Evolutionary conservation across 2,329 filamentous ascomycete genomes (phyloP), one percentile per base, ranked within the genome.

Genomic region (Fusarium odoratissimum): DNA sequence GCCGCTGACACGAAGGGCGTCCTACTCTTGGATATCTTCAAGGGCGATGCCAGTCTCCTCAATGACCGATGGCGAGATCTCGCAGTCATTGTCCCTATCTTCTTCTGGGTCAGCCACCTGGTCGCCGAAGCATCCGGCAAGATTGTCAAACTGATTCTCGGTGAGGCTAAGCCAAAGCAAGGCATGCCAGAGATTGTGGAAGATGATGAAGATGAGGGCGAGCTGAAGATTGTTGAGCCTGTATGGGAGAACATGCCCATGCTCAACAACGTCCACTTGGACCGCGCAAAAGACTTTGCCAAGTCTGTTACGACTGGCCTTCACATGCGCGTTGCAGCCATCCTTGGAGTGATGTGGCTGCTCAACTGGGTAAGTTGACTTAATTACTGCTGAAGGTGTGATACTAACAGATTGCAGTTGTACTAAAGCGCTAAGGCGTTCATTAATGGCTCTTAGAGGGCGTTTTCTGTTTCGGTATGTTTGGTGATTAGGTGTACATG

Each of bases 1-100:
- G 88, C 88, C 4, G 88, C 85, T 6, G 88, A 91, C 73, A 86
- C 87, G 5, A 86, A 84, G 37, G 88, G 86, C 0, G 72, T 88
- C 8, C 82, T 91, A 12, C 70, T 79, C 11, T 45, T 79, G 16
- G 77, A 76, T 19, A 33, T 64, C 11, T 77, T 79, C 69, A 71
- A 74, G 7, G 73, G 72, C 5, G 74, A 78, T 28, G 75, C 74
- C 21, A 76, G 66, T 33, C 63, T 79, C 0, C 45, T 78, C 13
- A 33, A 41, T 3, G 77, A 79, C 25, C 74, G 78, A 8, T 79
- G 78, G 78, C 66, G 76, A 17, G 71, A 74, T 23, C 56, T 79
- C 17, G 40, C 71, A 17, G 44, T 79, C 21, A 61, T 79, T 19
- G 75, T 78, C 3, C 78, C 78, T 1, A 16, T 79, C 30, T 79